Base-by-base conservation (phyloP, 2,329 filamentous ascomycete species). In the Davidsoniella neocaledoniae region DNA sequence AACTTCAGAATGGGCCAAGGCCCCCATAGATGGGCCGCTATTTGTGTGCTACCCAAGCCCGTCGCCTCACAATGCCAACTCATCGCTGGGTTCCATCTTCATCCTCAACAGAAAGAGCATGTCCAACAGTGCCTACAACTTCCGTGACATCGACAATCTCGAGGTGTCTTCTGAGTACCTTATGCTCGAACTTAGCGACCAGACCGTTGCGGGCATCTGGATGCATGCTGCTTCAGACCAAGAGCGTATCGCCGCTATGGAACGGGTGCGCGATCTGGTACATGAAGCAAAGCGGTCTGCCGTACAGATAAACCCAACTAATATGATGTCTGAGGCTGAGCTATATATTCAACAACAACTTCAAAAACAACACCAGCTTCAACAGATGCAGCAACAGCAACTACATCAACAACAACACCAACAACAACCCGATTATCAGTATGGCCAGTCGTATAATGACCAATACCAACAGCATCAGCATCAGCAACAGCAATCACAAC, bases 21-120 rank as follows among this genome's bases (percentile, higher is more conserved):
- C 76, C 43, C 83, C 81, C 50, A 74, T 88, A 9, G 88, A 94
- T 64, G 91, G 91, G 38, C 84, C 86, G 10, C 69, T 96, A 55
- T 98, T 96, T 63, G 76, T 96, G 5, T 51, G 52, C 45, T 26
- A 17, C 4, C 41, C 49, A 5, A 45, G 46, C 5, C 23, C 29
- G 5, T 37, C n/a, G n/a, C 19, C 23, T 14, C n/a, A 26, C 5
- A 17, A 23, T 25, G 33, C 17, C n/a, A 17, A 36, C 2, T 45
- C 44, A 17, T n/a, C 44, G 7, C 43, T 40, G 19, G 45, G 48
- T 56, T 77, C 77, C 65, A 74, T 85, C 14, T 83, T 87, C 57
- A 70, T 90, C 5, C 69, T 90, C 54, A 88, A 86, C 64, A 72
- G 84, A 42, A 74, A 79, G 39, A 77, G 79, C 0, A 66, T 86